Percentiles rank a stretch among this genome's conserved stretches.
Conservation (phyloP, 2,329 filamentous ascomycete genomes). For the Davidsoniella neocaledoniae region DNA sequence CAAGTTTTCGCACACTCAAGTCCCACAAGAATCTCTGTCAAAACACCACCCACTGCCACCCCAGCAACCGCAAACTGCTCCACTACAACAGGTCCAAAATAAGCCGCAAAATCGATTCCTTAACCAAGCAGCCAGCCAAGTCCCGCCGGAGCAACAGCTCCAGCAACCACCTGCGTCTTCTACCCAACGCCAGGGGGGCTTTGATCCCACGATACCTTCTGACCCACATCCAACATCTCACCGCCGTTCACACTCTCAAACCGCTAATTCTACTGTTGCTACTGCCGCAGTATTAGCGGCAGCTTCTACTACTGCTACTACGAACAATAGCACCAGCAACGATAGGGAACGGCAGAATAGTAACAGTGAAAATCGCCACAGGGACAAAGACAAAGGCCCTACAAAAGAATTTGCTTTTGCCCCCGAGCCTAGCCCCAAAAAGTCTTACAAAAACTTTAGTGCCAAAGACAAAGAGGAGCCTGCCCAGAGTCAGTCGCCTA, state of each 20-base stretch:
- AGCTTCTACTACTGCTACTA: no score
- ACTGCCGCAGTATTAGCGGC: no score
- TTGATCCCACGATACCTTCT: background rate
- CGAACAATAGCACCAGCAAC: no score
- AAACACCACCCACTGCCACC: constrained; percentile 6
- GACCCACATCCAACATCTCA: background rate
- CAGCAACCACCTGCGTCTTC: background rate
- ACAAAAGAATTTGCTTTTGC: no score
- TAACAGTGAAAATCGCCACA: no score
- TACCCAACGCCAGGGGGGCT: background rate
- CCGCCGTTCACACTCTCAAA: constrained; percentile 3
- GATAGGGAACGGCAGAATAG: no score
- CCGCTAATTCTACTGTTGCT: background rate
- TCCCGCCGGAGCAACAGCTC: background rate
- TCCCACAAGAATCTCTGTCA: constrained; percentile 3
- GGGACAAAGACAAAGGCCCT: no score
- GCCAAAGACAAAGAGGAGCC: no score
- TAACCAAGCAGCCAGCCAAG: background rate
- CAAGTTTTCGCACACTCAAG: constrained; percentile 2
- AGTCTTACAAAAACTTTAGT: no score
- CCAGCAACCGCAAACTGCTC: constrained; percentile 6
- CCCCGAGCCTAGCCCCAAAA: no score
- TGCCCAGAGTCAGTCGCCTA: no score
- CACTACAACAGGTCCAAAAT: constrained; percentile 9
- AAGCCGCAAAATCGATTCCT: constrained; percentile 5